phyloP scores from a whole-genome alignment of 2,329 filamentous ascomycete species.

The Dactylellina parvicollis region DNA sequence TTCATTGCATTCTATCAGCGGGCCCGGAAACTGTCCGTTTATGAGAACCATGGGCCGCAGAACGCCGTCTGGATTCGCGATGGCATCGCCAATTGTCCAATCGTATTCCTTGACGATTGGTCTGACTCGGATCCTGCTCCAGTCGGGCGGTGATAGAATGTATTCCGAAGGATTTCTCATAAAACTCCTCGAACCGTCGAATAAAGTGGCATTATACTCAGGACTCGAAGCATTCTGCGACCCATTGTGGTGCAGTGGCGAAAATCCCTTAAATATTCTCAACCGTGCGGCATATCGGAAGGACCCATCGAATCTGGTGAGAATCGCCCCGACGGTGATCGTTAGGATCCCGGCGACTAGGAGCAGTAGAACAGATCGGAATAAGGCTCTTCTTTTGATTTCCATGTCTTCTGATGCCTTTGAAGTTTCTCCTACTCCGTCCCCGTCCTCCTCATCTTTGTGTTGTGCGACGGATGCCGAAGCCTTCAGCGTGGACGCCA shows the following conservation, averaged over 20 bases:
- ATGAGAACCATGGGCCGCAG: conserved; percentile 72
- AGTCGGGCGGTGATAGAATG: conserved; percentile 66
- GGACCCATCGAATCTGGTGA: conserved; percentile 25
- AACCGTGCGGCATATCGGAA: conserved; percentile 15
- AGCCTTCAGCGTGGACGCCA: conserved; percentile 12
- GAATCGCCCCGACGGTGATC: conserved; percentile 34
- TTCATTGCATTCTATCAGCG: conserved; percentile 76
- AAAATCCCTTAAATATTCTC: conserved; percentile 15
- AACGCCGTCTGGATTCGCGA: conserved; percentile 70
- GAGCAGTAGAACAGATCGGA: conserved; percentile 30
- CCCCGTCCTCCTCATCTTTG: conserved; percentile 20
- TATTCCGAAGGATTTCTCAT: conserved; percentile 65
- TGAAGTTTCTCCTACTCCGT: neutral
- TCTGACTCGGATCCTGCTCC: conserved; percentile 61
- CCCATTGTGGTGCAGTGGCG: neutral
- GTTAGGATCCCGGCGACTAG: conserved; percentile 22
- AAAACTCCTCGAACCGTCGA: conserved; percentile 7
- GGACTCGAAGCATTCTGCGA: neutral
- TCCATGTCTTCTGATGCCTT: neutral
- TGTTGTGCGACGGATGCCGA: conserved; percentile 9
- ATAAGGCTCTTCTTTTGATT: conserved; percentile 32
- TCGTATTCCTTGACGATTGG: conserved; percentile 64
- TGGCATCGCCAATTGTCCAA: conserved; percentile 70
- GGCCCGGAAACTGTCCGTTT: conserved; percentile 79
- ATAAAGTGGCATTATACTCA: neutral